Base-by-base conservation (phyloP, 2,329 filamentous ascomycete genomes). In the Colletotrichum paranaense region DNA sequence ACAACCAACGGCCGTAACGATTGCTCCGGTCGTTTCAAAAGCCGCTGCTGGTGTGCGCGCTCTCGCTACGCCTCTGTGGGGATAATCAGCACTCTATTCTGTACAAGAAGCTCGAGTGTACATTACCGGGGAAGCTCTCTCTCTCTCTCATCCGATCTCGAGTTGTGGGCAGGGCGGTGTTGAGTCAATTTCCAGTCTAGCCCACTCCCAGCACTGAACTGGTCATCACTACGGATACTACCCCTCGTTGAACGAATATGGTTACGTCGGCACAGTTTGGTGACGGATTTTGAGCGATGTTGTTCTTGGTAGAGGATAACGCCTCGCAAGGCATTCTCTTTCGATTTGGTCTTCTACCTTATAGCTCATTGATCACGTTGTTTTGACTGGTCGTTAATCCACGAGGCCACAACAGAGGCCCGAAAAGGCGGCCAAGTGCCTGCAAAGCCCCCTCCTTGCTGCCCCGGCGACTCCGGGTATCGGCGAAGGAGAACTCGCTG, bases 361-460 rank as follows among this genome's bases (percentile, higher is more conserved):
- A 67, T 62, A 67, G 35, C 30, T 32, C 38, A 35, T 16, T 53
- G n/a, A 59, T 66, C 35, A 63, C 53, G 24, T 63, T 58, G 28
- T 58, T 56, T 71, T 72, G 52, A 52, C 38, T 71, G 68, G 72
- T 32, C 68, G 38, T 72, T 52, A n/a, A 58, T 30, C 24, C 12
- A 24, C 24, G 62, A 67, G 68, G 58, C 72, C 68, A 59, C 22
- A 59, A 67, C 49, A 72, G 72, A 38, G 72, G 72, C 72, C 72
- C 67, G 56, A 71, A 70, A 73, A 49, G 24, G 71, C 67, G 71
- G 62, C 67, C 71, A 70, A 73, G 71, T 71, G 71, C 67, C 55
- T 66, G 67, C 71, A 56, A 73, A 70, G 67, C 67, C 71, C 68
- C 71, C 55, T 46, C 55, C 30, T 35, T 67, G 35, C 55, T 64